Evolutionary conservation across 2,329 filamentous ascomycete species (phyloP).

Genomic region (Trichoderma koningii): DNA sequence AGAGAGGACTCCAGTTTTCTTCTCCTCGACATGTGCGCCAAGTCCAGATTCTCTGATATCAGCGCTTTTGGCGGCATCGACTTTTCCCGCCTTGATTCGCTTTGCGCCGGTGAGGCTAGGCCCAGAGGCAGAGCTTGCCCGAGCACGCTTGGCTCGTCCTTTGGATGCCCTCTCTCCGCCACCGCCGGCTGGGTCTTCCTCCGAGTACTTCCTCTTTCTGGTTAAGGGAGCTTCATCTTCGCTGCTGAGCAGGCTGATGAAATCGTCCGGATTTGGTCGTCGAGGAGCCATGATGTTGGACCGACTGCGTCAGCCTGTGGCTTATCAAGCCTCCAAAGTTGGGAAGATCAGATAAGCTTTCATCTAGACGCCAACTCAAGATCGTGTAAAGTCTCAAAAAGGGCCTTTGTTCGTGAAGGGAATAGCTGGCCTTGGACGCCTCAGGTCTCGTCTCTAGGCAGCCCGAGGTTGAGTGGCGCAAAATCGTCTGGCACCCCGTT

Average conservation of each 20-base stretch:
- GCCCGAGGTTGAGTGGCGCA: slow-evolving; percentile 1
- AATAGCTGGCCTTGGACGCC: background rate
- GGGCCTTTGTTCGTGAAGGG: background rate
- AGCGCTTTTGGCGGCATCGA: slow-evolving; percentile 33
- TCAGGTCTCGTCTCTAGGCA: background rate
- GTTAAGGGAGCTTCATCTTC: slow-evolving; percentile 19
- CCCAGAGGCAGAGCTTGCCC: slow-evolving; percentile 23
- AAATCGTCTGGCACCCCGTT: background rate
- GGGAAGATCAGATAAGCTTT: background rate
- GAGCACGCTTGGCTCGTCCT: slow-evolving; percentile 31
- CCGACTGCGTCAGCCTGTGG: background rate
- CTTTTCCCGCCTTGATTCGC: slow-evolving; percentile 41
- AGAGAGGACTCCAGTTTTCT: background rate
- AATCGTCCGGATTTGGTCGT: slow-evolving; percentile 24
- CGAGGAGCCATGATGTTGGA: slow-evolving; percentile 5
- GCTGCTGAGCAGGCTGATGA: slow-evolving; percentile 25
- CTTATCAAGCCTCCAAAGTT: background rate
- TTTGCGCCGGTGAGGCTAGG: slow-evolving; percentile 12
- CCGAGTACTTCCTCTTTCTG: slow-evolving; percentile 22
- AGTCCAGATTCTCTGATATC: background rate
- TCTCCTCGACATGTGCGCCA: background rate
- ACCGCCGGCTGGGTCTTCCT: background rate
- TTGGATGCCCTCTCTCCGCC: slow-evolving; percentile 14
- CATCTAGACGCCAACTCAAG: background rate
- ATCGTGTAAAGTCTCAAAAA: background rate